These are phyloP conservation scores for Xylariaceae sp. DNA, from an alignment of 2,329 filamentous ascomycete genomes.

Conservation along the genomic window DNA sequence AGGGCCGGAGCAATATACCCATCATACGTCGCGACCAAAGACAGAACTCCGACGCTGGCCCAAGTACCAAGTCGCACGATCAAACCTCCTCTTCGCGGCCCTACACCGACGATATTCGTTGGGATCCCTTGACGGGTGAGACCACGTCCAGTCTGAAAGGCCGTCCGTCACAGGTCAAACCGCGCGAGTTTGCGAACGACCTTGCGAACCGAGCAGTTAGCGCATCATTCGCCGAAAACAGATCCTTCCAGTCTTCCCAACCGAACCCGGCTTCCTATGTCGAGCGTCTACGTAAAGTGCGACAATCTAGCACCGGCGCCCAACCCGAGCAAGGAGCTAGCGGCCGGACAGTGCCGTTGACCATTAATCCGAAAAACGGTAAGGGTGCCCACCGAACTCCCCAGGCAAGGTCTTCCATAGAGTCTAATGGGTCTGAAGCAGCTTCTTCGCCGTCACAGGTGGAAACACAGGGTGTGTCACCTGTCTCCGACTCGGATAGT, in stretches of 20 bases:
- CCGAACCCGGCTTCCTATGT: slow-evolving; percentile 37
- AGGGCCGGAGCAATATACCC: slow-evolving; percentile 42
- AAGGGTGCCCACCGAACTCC: slow-evolving; percentile 35
- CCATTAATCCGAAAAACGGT: slow-evolving; percentile 47
- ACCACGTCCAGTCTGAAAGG: slow-evolving; percentile 53
- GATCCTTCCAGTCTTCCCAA: slow-evolving; percentile 24
- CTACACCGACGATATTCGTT: slow-evolving; percentile 43
- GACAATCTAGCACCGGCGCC: slow-evolving; percentile 30
- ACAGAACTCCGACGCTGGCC: slow-evolving; percentile 39
- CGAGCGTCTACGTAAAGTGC: slow-evolving; percentile 42
- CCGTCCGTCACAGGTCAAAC: slow-evolving; percentile 51
- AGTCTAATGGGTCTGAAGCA: slow-evolving; percentile 34
- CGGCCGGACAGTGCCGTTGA: slow-evolving; percentile 59
- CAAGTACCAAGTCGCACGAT: slow-evolving; percentile 35
- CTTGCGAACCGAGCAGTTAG: slow-evolving; percentile 29
- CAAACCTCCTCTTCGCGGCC: slow-evolving; percentile 31
- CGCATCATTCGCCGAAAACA: slow-evolving; percentile 27
- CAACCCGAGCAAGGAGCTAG: slow-evolving; percentile 53
- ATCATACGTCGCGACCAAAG: slow-evolving; percentile 48
- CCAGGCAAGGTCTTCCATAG: slow-evolving; percentile 31
- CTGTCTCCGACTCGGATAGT: slow-evolving; percentile 10
- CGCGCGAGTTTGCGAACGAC: slow-evolving; percentile 43
- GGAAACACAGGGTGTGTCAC: neutral
- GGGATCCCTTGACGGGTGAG: slow-evolving; percentile 64
- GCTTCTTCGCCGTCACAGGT: slow-evolving; percentile 21